These are phyloP conservation scores for Gossypium davidsonii DNA, from an alignment of 441 rosid species.

Conservation along the genomic window DNA sequence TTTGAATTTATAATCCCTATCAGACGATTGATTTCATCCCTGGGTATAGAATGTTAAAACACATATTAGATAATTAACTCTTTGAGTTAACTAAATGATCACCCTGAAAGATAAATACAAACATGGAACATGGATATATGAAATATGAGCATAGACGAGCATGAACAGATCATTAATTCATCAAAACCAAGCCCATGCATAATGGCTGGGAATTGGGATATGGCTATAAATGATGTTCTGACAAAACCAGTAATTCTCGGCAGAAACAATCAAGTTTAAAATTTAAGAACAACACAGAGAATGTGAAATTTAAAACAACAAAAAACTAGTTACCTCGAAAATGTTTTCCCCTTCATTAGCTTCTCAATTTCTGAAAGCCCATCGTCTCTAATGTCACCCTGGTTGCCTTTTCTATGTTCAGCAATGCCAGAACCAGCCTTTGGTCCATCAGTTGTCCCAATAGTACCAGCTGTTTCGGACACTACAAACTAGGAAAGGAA, in stretches of 20 bases:
- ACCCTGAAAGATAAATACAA: background rate
- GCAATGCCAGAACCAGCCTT: conserved; percentile 25
- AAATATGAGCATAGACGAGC: background rate
- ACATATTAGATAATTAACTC: background rate
- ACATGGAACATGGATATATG: conserved; percentile 2
- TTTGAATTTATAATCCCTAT: conserved; percentile 59
- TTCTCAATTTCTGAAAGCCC: conserved; percentile 60
- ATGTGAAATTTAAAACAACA: background rate
- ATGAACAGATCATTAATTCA: background rate
- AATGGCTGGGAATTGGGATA: background rate
- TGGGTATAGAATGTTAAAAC: conserved; percentile 20
- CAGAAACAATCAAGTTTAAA: background rate
- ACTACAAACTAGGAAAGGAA: conserved; percentile 18
- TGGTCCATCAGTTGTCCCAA: conserved; percentile 22
- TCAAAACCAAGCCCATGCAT: background rate
- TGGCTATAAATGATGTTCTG: background rate
- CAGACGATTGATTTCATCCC: conserved; percentile 63
- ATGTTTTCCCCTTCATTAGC: conserved; percentile 49
- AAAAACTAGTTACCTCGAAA: conserved; percentile 47
- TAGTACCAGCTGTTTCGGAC: conserved; percentile 27
- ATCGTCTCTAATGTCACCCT: conserved; percentile 21
- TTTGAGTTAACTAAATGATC: conserved; percentile 9
- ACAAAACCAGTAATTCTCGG: background rate
- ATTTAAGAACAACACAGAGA: background rate
- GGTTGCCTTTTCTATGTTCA: conserved; percentile 24